Evolutionary conservation across 2,329 filamentous ascomycete genomes (phyloP).

Genomic region (Bipolaris cookei): DNA sequence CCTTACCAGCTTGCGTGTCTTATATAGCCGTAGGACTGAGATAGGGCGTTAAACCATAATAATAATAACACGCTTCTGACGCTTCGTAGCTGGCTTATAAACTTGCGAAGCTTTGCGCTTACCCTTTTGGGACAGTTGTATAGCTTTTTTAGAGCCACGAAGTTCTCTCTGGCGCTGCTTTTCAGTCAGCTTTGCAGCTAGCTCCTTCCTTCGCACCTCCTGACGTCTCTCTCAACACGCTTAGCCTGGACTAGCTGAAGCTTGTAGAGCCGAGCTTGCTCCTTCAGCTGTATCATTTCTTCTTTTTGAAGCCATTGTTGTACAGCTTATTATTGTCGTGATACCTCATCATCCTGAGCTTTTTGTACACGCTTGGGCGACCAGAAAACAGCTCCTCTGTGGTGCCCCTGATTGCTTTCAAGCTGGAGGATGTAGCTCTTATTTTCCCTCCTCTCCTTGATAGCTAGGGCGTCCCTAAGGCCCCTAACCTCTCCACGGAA

Average conservation of each 20-base stretch:
- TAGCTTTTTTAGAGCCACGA: slow-evolving; percentile 4
- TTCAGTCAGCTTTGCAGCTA: background rate
- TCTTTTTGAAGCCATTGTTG: slow-evolving; percentile 3
- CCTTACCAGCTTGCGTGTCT: too few species aligned
- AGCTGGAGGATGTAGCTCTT: background rate
- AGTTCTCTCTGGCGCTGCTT: background rate
- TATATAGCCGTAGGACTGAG: too few species aligned
- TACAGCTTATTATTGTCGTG: background rate
- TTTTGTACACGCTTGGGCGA: background rate
- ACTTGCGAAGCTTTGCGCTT: background rate
- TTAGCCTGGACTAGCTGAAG: background rate
- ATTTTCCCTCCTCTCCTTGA: background rate
- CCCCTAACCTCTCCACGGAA: background rate
- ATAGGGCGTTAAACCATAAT: too few species aligned
- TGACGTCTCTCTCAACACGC: slow-evolving; percentile 7
- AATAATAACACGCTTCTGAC: too few species aligned
- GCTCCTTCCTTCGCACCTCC: slow-evolving; percentile 5
- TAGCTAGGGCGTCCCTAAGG: background rate
- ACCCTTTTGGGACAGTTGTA: slow-evolving; percentile 1
- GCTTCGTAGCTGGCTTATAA: too few species aligned
- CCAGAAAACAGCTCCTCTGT: slow-evolving; percentile 1
- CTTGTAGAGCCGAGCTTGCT: background rate
- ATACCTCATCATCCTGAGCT: too few species aligned
- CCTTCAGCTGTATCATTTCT: background rate
- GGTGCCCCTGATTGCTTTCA: background rate